Percentiles rank a stretch among this genome's conserved stretches.
phyloP scores from a whole-genome alignment of 2,329 filamentous ascomycete genomes.

The Ilyonectria robusta region DNA sequence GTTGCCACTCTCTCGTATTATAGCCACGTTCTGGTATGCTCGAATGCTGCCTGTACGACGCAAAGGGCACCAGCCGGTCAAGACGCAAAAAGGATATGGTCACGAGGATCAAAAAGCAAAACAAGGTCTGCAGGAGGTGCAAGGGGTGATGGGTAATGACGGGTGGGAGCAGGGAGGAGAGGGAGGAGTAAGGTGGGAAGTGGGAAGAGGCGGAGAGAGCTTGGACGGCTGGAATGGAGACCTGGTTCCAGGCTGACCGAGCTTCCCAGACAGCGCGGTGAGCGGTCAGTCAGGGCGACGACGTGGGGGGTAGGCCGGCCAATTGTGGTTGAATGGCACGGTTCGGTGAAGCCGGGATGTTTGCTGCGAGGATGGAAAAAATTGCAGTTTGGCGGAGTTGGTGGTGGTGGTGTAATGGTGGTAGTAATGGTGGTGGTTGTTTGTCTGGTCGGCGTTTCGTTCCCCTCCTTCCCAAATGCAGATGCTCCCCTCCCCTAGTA shows the following conservation, averaged over 20 bases:
- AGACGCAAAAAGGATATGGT: slow-evolving; percentile 32
- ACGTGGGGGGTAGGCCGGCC: slow-evolving; percentile 1
- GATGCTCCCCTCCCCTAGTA: not conserved
- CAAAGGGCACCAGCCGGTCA: slow-evolving; percentile 23
- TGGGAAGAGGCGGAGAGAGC: slow-evolving; percentile 47
- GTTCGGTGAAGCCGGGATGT: slow-evolving; percentile 3
- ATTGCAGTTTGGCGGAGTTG: not conserved
- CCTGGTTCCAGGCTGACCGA: slow-evolving; percentile 17
- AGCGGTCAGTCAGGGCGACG: not conserved
- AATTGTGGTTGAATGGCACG: not conserved
- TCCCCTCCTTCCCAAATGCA: not conserved
- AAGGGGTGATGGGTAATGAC: slow-evolving; percentile 25
- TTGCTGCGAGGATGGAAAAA: slow-evolving; percentile 10
- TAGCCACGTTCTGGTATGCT: slow-evolving; percentile 20
- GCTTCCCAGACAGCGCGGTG: slow-evolving; percentile 9
- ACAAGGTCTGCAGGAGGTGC: slow-evolving; percentile 25
- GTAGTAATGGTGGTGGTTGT: not conserved
- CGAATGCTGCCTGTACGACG: slow-evolving; percentile 26
- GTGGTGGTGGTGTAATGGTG: not conserved
- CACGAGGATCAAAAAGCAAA: slow-evolving; percentile 38
- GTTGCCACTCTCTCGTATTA: slow-evolving; percentile 25
- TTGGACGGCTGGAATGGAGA: slow-evolving; percentile 45
- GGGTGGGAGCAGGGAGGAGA: slow-evolving; percentile 25
- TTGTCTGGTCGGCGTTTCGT: slow-evolving; percentile 3
- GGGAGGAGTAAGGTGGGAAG: slow-evolving; percentile 22